These are phyloP conservation scores for Physaria fendleri DNA, from an alignment of 345 rosid genomes.

Conservation along the genomic window DNA sequence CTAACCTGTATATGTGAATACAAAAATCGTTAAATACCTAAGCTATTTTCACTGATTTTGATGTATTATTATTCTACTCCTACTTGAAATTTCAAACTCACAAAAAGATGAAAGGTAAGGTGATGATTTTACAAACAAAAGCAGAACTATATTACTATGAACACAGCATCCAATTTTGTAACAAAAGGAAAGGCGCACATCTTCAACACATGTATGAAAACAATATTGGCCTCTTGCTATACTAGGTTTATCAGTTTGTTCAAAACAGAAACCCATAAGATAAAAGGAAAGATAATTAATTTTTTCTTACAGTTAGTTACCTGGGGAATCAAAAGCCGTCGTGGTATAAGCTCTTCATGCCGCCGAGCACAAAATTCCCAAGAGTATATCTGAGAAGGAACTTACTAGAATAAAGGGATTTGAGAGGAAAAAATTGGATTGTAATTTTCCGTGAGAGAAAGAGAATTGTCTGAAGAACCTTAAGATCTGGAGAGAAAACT, in stretches of 20 bases:
- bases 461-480: no score
- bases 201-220: not conserved
- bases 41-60: no score
- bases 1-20: conserved; percentile 53
- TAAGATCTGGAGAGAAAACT: no score
- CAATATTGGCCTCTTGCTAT: not conserved
- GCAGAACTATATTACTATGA: not conserved
- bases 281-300: no score
- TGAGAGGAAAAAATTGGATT: not conserved
- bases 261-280: not conserved
- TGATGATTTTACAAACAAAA: not conserved
- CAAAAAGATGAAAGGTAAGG: not conserved
- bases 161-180: not conserved
- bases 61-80: no score
- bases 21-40: not conserved
- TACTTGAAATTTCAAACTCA: no score
- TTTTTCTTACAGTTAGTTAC: conserved; percentile 35
- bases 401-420: not conserved
- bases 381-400: conserved; percentile 61
- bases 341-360: conserved; percentile 95
- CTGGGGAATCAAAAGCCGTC: conserved; percentile 90
- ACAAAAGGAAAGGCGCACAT: not conserved
- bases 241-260: not conserved
- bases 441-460: not conserved
- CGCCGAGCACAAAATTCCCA: conserved; percentile 99